Evolutionary conservation across 768 basidiomycete species (phyloP).

Genomic region (Boletus vermiculosoides): DNA sequence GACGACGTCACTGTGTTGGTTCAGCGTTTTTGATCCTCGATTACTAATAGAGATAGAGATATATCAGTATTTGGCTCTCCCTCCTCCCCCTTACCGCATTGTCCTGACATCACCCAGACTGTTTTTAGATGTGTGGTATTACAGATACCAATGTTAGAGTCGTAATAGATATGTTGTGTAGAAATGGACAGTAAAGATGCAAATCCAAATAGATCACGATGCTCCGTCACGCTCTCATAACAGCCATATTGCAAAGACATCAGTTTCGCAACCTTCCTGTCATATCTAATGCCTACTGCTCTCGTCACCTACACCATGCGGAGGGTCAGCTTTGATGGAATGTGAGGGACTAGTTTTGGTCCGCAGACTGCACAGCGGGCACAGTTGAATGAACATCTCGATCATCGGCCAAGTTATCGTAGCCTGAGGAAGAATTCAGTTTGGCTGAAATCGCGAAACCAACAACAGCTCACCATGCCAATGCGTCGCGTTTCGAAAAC

Average conservation of each 20-base stretch:
- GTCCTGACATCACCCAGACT: background rate
- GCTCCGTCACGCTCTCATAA: background rate
- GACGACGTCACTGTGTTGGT: constrained; percentile 49
- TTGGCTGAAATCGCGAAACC: background rate
- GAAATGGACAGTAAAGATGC: constrained; percentile 12
- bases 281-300: constrained; percentile 20
- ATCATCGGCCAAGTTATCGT: constrained; percentile 73
- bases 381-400: constrained; percentile 62
- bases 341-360: constrained; percentile 32
- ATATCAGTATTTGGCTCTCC: background rate
- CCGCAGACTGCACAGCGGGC: constrained; percentile 51
- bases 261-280: background rate
- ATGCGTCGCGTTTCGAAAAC: constrained; percentile 54
- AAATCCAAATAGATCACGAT: constrained; percentile 2
- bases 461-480: constrained; percentile 51
- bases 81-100: background rate
- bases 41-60: constrained; percentile 4
- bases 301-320: constrained; percentile 18
- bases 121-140: constrained; percentile 11
- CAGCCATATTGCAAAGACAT: background rate
- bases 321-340: constrained; percentile 19
- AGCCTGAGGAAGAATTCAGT: constrained; percentile 41
- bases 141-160: constrained; percentile 6
- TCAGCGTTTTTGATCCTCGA: constrained; percentile 33
- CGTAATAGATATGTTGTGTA: constrained; percentile 14